These are phyloP conservation scores for Lactifluus rugatus DNA, from an alignment of 768 basidiomycete species.

Conservation along the genomic window DNA sequence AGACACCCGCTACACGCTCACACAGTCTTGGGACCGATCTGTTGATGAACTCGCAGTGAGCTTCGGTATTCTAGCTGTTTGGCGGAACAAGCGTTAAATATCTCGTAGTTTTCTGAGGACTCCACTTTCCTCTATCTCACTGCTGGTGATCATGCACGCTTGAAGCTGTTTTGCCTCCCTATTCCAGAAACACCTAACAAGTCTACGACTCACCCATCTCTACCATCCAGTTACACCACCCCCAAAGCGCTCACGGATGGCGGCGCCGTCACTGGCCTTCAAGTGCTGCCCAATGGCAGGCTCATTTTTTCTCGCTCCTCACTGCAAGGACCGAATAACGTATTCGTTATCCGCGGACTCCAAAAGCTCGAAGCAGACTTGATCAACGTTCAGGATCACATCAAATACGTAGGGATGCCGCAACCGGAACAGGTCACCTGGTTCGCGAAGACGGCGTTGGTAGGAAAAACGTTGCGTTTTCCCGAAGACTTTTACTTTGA, in stretches of 20 bases:
- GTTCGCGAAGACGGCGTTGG: conserved; percentile 48
- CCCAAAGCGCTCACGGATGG: conserved; percentile 53
- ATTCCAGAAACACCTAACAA: conserved; percentile 50
- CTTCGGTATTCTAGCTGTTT: neutral
- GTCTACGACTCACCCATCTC: conserved; percentile 44
- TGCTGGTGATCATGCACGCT: conserved; percentile 67
- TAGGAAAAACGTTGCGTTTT: conserved; percentile 44
- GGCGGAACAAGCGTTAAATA: neutral
- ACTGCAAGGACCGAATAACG: conserved; percentile 71
- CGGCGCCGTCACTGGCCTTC: conserved; percentile 51
- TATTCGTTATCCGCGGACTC: conserved; percentile 50
- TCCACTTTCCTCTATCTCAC: conserved; percentile 61
- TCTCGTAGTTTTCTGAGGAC: conserved; percentile 59
- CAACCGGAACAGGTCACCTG: conserved; percentile 51
- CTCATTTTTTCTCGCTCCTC: conserved; percentile 69
- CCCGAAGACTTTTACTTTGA: conserved; percentile 88
- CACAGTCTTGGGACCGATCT: conserved; percentile 81
- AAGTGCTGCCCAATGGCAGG: conserved; percentile 47
- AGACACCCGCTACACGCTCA: conserved; percentile 60
- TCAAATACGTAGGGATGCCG: conserved; percentile 28
- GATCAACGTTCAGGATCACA: conserved; percentile 17
- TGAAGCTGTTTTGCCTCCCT: conserved; percentile 63
- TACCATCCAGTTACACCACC: conserved; percentile 33
- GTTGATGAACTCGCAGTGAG: conserved; percentile 52
- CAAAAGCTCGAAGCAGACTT: conserved; percentile 30